Base-by-base conservation (phyloP, 176 grass and related monocot species). In the Carex pumila region DNA sequence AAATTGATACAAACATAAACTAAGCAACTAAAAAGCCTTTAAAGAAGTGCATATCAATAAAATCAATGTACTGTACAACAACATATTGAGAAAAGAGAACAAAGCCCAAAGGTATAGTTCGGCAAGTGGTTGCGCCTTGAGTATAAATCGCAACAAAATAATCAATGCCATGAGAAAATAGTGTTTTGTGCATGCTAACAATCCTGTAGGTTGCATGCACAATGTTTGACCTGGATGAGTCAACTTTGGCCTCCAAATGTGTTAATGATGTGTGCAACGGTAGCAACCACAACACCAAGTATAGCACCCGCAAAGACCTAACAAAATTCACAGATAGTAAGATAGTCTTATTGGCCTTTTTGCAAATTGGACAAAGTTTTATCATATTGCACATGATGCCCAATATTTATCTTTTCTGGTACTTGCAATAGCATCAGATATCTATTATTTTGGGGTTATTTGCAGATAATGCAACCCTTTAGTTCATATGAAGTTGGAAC, bases 261-360 rank as follows among this genome's bases (percentile, higher is more conserved):
- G 58, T 84, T 18, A 8, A 91, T 64, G 70, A 92, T 85, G 50
- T 92, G 83, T 62, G 81, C 90, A 69, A 86, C 54, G 73, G 80
- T 81, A 85, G 90, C 87, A 77, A 95, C 86, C 45, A 81, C 78
- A 86, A 80, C 87, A 61, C 93, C 93, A 52, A 95, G 88, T 82
- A 92, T 55, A 7, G 66, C 90, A 1, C 93, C 93, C 4, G 88
- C 93, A 56, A 87, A 50, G 49, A 95, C 93, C 90, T 92, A 87
- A 34, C n/a, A 86, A 90, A 79, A 87, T 85, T 54, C 31, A 77
- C 22, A 39, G 21, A 12, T 5, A 81, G 71, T 19, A 64, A 89
- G n/a, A 87, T 71, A 88, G 81, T 31, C 68, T 32, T 41, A 52
- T 21, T 69, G 58, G 13, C 34, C 65, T 19, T 79, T 15, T 55